Evolutionary conservation across 306 rosid species (phyloP).

Genomic region (Cucumis sativus): DNA sequence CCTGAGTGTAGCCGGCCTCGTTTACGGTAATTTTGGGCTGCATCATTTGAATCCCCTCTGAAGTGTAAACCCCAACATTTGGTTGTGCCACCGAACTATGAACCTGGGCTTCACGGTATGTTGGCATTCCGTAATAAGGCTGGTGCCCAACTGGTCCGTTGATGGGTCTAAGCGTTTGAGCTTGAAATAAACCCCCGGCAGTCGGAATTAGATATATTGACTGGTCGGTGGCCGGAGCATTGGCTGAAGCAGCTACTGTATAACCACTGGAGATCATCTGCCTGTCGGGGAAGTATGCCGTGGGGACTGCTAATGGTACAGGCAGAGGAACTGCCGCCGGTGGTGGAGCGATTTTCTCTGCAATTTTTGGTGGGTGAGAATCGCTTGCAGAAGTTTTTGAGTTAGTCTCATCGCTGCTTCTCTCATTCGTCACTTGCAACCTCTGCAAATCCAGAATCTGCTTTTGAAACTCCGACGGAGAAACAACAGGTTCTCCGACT

Average conservation of each 20-base stretch:
- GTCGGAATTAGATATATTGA: conserved; percentile 57
- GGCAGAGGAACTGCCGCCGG: conserved; percentile 23
- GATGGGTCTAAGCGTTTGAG: conserved; percentile 28
- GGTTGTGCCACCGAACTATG: conserved; percentile 27
- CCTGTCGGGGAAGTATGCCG: conserved; percentile 32
- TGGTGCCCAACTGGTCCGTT: conserved; percentile 38
- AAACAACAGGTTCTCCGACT: conserved; percentile 21
- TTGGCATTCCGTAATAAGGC: conserved; percentile 38
- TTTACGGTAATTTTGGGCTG: conserved; percentile 14
- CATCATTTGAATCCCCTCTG: conserved; percentile 18
- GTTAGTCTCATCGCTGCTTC: conserved; percentile 34
- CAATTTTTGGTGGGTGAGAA: conserved; percentile 24
- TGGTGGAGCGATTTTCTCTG: conserved; percentile 27
- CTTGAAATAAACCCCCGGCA: conserved; percentile 46
- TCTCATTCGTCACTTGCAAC: conserved; percentile 33
- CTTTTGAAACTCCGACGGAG: conserved; percentile 36
- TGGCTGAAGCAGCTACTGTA: conserved; percentile 14
- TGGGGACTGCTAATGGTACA: conserved; percentile 20
- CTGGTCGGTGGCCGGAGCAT: conserved; percentile 27
- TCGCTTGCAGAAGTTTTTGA: conserved; percentile 26
- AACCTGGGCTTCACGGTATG: conserved; percentile 17
- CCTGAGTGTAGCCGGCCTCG: conserved; percentile 36
- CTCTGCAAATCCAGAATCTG: conserved; percentile 47
- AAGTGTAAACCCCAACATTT: conserved; percentile 20
- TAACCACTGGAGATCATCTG: conserved; percentile 34